Evolutionary conservation across 2,329 filamentous ascomycete species (phyloP), one percentile per base, ranked within the genome.

Genomic region (Colletotrichum endophyticum): DNA sequence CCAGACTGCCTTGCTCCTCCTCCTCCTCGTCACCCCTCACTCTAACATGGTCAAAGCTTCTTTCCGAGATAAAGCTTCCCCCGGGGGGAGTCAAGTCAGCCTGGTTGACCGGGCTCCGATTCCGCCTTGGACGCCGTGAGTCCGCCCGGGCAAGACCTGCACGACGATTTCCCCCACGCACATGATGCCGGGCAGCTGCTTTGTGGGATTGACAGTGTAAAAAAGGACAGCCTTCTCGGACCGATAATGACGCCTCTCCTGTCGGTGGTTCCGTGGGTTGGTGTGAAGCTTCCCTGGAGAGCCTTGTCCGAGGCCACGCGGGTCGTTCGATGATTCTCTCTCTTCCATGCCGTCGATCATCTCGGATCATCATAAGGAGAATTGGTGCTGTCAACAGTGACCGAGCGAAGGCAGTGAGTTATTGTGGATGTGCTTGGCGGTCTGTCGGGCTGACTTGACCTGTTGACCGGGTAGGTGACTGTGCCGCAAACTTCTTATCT

Each of bases 351-450:
- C 57, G 9, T 73, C 70, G 3, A 76, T 63, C n/a, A 64, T 76
- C 5, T 11, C 39, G 4, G 57, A 75, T 2, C 72, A 70, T 16
- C 70, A 72, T 8, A 19, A 3, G 27, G 71, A 78, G 39, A 77
- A 78, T n/a, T 75, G 77, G 19, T 44, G 75, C 6, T 75, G 75
- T 5, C 75, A 75, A 12, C 70, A 72, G 36, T 77, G 81, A 2
- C 83, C 63, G 3, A 73, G 67, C 12, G 70, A 76, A 28, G 70
- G 70, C 30, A 91, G 56, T 64, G 30, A 57, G 53, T 57, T 22
- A 22, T 22, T 22, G 44, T 53, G 1, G 44, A 53, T 2, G n/a
- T 53, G n/a, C 44, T 22, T 53, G n/a, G n/a, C n/a, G 44, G 44
- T 53, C 44, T 7, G 44, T 53, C 44, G 44, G 44, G 44, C 44